phyloP scores from a whole-genome alignment of 2,329 filamentous ascomycete species.

The Aureobasidium melanogenum region DNA sequence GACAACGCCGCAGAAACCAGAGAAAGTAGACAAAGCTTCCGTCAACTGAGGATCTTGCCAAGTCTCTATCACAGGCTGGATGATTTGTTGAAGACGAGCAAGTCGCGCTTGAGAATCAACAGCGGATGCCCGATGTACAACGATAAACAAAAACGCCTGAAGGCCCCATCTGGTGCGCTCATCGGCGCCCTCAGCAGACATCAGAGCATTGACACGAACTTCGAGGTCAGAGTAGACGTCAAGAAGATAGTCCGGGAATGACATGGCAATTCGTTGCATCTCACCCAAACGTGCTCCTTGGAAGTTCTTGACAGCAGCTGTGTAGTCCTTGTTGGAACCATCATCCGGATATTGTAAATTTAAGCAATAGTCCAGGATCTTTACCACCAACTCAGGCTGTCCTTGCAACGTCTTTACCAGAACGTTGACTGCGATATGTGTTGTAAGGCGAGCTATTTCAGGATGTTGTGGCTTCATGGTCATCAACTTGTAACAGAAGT shows the following conservation, averaged over 20 bases:
- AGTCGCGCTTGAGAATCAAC: conserved; percentile 65
- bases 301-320: conserved; percentile 82
- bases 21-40: conserved; percentile 62
- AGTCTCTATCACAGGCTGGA: conserved; percentile 69
- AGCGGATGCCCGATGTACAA: conserved; percentile 73
- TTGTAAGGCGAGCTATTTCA: conserved; percentile 34
- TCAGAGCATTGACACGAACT: conserved; percentile 70
- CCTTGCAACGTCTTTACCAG: conserved; percentile 11
- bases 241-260: conserved; percentile 84
- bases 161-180: conserved; percentile 80
- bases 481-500: conserved; percentile 12
- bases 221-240: conserved; percentile 80
- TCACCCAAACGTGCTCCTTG: conserved; percentile 80
- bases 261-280: conserved; percentile 76
- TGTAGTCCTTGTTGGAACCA: conserved; percentile 63
- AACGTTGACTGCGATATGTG: conserved; percentile 10
- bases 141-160: conserved; percentile 85
- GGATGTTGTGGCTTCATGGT: conserved; percentile 51
- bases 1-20: conserved; percentile 69
- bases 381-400: conserved; percentile 59
- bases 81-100: conserved; percentile 63
- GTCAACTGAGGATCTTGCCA: conserved; percentile 69
- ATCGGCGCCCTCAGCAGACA: conserved; percentile 62
- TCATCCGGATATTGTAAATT: conserved; percentile 69
- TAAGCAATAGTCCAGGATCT: conserved; percentile 83